These are phyloP conservation scores for Chlorella sp. DNA, from an alignment of 139 green algal genomes.

Conservation along the genomic window DNA sequence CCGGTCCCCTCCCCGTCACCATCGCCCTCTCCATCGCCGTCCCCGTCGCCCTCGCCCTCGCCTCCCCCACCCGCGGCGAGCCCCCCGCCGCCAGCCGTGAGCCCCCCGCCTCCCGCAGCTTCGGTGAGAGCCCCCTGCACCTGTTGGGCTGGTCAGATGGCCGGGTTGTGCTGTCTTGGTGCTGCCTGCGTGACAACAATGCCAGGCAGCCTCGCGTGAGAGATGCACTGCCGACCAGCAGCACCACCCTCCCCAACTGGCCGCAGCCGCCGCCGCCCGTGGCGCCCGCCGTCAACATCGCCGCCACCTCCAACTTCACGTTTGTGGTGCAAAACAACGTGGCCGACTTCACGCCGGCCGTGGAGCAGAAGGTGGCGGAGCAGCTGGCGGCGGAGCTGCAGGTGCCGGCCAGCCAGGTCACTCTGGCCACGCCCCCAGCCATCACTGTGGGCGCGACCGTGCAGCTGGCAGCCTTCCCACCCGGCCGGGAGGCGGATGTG, in stretches of 20 bases:
- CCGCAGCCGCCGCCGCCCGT: background rate
- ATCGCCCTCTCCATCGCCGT: background rate
- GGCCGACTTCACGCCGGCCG: background rate
- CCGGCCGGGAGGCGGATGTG: background rate
- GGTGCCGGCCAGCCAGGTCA: background rate
- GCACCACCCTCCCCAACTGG: too few relatives aligned
- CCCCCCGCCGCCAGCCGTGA: background rate
- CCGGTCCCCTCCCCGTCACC: background rate
- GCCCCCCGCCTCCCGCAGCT: background rate
- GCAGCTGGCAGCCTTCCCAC: background rate
- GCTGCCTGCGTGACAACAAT: too few relatives aligned
- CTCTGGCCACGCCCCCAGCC: background rate
- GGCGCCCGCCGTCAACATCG: background rate
- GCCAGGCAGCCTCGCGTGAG: too few relatives aligned
- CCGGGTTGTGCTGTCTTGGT: too few relatives aligned
- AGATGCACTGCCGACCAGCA: background rate
- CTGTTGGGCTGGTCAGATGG: too few relatives aligned
- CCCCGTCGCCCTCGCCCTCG: background rate
- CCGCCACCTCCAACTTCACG: background rate
- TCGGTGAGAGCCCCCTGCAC: background rate
- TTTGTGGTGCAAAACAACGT: constrained; percentile 7
- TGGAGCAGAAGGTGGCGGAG: background rate
- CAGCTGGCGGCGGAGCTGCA: constrained; percentile 12
- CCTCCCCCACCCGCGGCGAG: background rate
- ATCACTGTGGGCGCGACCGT: background rate